Base-by-base conservation (phyloP, 2,329 filamentous ascomycete genomes). In the Trichoderma semiorbis region DNA sequence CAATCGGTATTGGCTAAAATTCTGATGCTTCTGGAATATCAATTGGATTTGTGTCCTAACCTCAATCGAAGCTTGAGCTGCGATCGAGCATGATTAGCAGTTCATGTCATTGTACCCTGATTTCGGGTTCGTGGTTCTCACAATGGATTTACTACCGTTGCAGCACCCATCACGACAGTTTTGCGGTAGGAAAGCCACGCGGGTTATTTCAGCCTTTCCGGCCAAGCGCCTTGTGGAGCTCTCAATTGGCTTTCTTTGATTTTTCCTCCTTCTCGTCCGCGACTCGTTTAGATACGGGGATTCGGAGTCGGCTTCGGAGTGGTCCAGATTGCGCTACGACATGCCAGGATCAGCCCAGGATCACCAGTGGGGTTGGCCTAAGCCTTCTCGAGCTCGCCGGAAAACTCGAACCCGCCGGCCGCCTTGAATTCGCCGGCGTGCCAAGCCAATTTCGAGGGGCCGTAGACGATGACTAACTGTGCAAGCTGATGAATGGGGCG, bases 341-440 rank as follows among this genome's bases (percentile, higher is more conserved):
- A 26, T 58, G 53, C 32, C 63, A 55, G 47, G 60, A 18, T 55
- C 50, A 66, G 63, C 47, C 30, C 47, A 36, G 63, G 47, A 50
- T 66, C 47, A 30, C 24, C 50, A 28, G 47, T 66, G 63, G 66
- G 32, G 43, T 7, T 34, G 21, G 10, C n/a, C 66, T 69, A 69
- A 69, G 24, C 66, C 66, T 61, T 69, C 26, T 69, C 55, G 55
- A 62, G 66, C 66, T 69, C 66, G 66, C 66, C 66, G 66, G 47
- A 69, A 69, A 61, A 47, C 21, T 62, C 26, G 55, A 36, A 43
- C 50, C 64, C 32, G 26, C 36, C 47, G n/a, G 26, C 65, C 32
- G 34, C 32, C 53, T 60, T 61, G 26, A 39, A 39, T 57, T 24
- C 21, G 32, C 21, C 30, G 30, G 30, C 12, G 18, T 55, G 47